Base-by-base conservation (phyloP, 441 rosid genomes). In the Euphorbia schlechtendalii region DNA sequence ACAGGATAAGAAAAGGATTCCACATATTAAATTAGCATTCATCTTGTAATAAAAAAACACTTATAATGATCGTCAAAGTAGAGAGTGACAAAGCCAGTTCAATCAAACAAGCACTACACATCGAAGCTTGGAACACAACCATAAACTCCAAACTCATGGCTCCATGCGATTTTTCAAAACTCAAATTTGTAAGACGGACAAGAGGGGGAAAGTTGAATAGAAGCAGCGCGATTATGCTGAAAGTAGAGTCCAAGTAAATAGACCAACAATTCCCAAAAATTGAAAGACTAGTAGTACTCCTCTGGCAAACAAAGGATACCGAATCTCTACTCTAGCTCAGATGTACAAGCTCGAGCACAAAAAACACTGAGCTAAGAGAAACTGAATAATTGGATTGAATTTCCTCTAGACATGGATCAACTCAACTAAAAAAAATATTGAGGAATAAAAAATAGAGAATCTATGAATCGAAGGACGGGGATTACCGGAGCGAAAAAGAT, bases 401-500 rank as follows among this genome's bases (percentile, higher is more conserved):
- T 56, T 2, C 11, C 40, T 14, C 8, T 34, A 2, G 34, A 24
- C 15, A 25, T 55, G 32, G 36, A 49, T 51, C 36, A 56, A 56
- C 9, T 51, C 34, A 58, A 58, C 21, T 57, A 5, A 32, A 56
- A 13, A 24, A 25, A 15, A 22, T n/a, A 55, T 24, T 5, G 5
- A 55, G 27, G 15, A 8, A 5, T 15, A 27, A 25, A 12, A 54
- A 55, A 18, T n/a, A n/a, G n/a, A n/a, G n/a, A n/a, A n/a, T n/a
- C n/a, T 36, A 36, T 36, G 9, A 36, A 36, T 36, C 40, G 34
- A 68, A 24, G 28, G 27, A 0, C 8, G 62, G 36, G 21, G 34
- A 65, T 15, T 71, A 90, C 99, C 92, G 69, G 93, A 83, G 74
- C 99, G 96, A 68, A 87, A 87, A 81, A 87, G 96, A 90, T 90